Evolutionary conservation across 2,329 filamentous ascomycete species (phyloP).

Genomic region (Pochonia chlamydosporia): DNA sequence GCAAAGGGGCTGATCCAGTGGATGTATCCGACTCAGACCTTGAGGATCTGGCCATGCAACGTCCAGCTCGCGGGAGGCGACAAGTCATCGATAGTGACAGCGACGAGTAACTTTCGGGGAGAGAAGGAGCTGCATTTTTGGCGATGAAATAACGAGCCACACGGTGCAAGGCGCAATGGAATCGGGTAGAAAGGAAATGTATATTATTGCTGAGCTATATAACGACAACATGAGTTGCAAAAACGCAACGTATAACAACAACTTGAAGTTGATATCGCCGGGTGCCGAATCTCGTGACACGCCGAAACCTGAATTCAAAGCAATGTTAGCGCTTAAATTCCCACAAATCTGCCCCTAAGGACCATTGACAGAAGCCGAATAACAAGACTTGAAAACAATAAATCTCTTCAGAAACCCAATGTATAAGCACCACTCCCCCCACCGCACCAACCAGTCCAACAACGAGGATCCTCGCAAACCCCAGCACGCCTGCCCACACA

Average conservation of each 20-base stretch:
- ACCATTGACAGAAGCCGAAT: not conserved
- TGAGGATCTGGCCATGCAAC: slow-evolving; percentile 13
- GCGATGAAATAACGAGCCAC: not conserved
- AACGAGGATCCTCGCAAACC: slow-evolving; percentile 13
- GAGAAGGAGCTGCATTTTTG: not conserved
- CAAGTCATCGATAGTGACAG: slow-evolving; percentile 25
- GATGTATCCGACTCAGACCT: slow-evolving; percentile 13
- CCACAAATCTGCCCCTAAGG: no score
- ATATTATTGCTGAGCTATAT: not conserved
- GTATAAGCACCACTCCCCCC: slow-evolving; percentile 40
- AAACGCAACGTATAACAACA: not conserved
- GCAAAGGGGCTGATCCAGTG: not conserved
- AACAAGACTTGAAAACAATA: not conserved
- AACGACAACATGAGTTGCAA: not conserved
- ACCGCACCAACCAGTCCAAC: slow-evolving; percentile 23
- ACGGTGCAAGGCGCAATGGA: not conserved
- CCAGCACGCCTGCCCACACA: slow-evolving; percentile 16
- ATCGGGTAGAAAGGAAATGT: not conserved
- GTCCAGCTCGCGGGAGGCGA: slow-evolving; percentile 20
- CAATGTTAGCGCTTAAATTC: not conserved
- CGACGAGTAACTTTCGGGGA: slow-evolving; percentile 13
- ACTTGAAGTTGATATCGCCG: not conserved
- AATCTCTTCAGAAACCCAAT: slow-evolving; percentile 38
- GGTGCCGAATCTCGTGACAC: not conserved
- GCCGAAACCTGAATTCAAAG: not conserved